phyloP scores from a whole-genome alignment of 2,329 filamentous ascomycete species.

The Dendryphion nanum region DNA sequence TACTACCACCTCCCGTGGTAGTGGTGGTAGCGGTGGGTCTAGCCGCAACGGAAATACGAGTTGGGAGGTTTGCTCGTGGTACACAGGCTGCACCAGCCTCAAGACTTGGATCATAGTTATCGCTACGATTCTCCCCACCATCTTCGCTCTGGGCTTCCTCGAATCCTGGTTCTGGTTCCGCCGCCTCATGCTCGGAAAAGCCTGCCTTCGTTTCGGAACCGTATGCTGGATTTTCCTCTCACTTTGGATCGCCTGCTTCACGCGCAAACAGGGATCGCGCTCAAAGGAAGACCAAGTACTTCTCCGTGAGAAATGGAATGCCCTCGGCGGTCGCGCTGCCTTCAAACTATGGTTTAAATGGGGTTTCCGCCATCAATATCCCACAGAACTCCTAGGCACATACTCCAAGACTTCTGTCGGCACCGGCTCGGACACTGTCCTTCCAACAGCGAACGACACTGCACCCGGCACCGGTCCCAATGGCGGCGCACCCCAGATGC shows the following conservation, averaged over 20 bases:
- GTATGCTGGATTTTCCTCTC: constrained; percentile 30
- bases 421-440: neutral
- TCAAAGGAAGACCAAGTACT: constrained; percentile 30
- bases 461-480: neutral
- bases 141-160: constrained; percentile 33
- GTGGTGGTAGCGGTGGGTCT: too few species aligned
- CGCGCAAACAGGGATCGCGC: constrained; percentile 29
- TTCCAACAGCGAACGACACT: neutral
- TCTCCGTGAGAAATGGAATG: constrained; percentile 28
- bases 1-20: constrained; percentile 6
- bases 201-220: constrained; percentile 30
- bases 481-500: neutral
- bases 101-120: constrained; percentile 30
- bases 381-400: constrained; percentile 24
- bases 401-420: constrained; percentile 26
- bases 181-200: constrained; percentile 32
- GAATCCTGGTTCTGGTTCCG: constrained; percentile 37
- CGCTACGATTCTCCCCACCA: constrained; percentile 19
- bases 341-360: constrained; percentile 35
- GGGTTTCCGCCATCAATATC: constrained; percentile 30
- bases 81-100: constrained; percentile 15
- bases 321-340: constrained; percentile 21
- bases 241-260: constrained; percentile 31
- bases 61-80: constrained; percentile 6
- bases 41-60: constrained; percentile 4